Evolutionary conservation across 106 monocot species (phyloP), one percentile per base, ranked within the genome.

Genomic region (Ottelia alismoides): DNA sequence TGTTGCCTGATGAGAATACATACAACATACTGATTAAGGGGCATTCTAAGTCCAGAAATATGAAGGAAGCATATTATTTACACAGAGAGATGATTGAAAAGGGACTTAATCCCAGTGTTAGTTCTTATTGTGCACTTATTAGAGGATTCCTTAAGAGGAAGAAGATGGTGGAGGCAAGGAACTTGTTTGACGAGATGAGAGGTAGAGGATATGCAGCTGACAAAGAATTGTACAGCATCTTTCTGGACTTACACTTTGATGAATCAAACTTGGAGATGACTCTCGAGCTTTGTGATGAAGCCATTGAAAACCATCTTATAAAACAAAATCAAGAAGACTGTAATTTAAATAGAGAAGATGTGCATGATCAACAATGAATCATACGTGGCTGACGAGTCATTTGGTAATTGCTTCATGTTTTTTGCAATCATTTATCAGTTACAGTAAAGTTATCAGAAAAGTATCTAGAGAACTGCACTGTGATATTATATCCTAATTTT

Each of bases 11-110:
- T 73, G 90, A 85, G 64, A 89, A 65, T 49, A 98, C 89, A 0
- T 98, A 98, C 49, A 89, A 98, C 47, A 98, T 90, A 31, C 60
- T 98, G 64, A 68, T 98, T 67, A 80, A 55, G 32, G 98, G 98
- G 17, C 98, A 98, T 77, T 90, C 68, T 22, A 98, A 83, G 57
- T 72, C 70, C 24, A 89, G 98, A 59, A 98, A 98, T 56, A 77
- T 86, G 70, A 98, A 90, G 67, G 98, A 98, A 61, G 85, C 90
- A 16, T 72, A 72, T 27, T 86, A 79, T 83, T 70, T 90, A 21
- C 69, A 86, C 22, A 78, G 23, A 25, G 90, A 98, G 71, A 79
- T 98, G 90, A 45, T 57, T 20, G 67, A 63, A 25, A 98, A 83
- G 49, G 98, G 88, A 22, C 83, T 85, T 35, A 62, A 27, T 31